Base-by-base conservation (phyloP, 2,329 filamentous ascomycete species). In the Talaromyces sp. region DNA sequence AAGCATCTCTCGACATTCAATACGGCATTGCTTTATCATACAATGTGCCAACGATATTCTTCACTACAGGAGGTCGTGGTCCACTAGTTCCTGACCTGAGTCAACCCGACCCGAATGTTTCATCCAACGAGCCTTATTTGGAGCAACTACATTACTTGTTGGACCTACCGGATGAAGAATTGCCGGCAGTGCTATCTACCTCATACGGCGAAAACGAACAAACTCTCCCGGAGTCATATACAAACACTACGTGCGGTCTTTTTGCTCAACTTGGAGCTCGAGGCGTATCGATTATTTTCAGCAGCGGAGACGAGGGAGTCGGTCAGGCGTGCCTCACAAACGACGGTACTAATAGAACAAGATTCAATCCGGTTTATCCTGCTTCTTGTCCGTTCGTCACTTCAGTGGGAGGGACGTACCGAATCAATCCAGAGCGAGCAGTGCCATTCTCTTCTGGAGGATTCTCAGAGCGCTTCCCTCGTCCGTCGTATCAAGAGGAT, bases 131-230 rank as follows among this genome's bases (percentile, higher is more conserved):
- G 73, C 85, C 86, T 0, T 90, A 85, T 68, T 76, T 89, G 2
- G 81, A 81, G 15, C 85, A 86, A 69, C 78, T 86, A 5, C 78
- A 81, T 58, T 82, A 85, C 67, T 75, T 89, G 9, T 73, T 88
- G 2, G 68, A 74, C 19, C 77, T 86, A 19, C 70, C 77, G 1
- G 78, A 83, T 60, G 68, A 75, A 2, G 69, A 81, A 17, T 75
- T 89, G 0, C 87, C 88, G 0, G 79, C 82, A 3, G 82, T 88
- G 17, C 77, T 90, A 41, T 81, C 80, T 40, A 87, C 85, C n/a
- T 89, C 86, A 0, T 90, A 89, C 66, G 86, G 85, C 25, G 85
- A 88, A 63, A 79, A 85, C 48, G 87, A 90, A 69, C 84, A 79
- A 22, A 61, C 52, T 19, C 48, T 61, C 10, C 60, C 60, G 5